Evolutionary conservation across 208 protist genomes (phyloP).

Genomic region (Kentomonas sorsogonicus): DNA sequence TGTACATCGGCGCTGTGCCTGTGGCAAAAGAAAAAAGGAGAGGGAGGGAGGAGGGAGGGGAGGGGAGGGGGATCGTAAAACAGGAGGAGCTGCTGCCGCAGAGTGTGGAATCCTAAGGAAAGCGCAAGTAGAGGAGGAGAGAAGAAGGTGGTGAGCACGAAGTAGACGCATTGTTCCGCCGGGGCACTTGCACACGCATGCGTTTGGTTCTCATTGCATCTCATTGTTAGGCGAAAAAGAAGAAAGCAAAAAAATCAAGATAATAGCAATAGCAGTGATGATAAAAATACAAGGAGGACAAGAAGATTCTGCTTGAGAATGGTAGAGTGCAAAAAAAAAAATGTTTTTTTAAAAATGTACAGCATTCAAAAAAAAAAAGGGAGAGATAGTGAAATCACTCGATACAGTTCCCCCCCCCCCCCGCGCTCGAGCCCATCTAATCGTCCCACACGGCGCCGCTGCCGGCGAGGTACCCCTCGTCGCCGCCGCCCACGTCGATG

Average conservation of each 20-base stretch:
- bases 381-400: neutral
- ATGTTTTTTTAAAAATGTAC: neutral
- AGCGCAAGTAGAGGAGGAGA: no score
- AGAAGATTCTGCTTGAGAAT: neutral
- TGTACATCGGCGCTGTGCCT: no score
- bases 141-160: no score
- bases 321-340: slow-evolving; percentile 1
- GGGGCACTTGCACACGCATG: no score
- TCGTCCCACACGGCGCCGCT: no score
- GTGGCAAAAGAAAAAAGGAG: slow-evolving; percentile 2
- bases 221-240: neutral
- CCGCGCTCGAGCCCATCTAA: no score
- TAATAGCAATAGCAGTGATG: neutral
- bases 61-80: neutral
- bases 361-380: slow-evolving; percentile 1
- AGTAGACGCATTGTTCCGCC: no score
- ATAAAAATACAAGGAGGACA: neutral
- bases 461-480: no score
- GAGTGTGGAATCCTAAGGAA: no score
- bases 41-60: neutral
- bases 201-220: neutral
- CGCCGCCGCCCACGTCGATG: no score
- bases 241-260: slow-evolving; percentile 5
- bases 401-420: no score
- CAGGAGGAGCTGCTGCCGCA: no score